Evolutionary conservation across 2,329 filamentous ascomycete species (phyloP).

Genomic region (Grosmannia serpens): DNA sequence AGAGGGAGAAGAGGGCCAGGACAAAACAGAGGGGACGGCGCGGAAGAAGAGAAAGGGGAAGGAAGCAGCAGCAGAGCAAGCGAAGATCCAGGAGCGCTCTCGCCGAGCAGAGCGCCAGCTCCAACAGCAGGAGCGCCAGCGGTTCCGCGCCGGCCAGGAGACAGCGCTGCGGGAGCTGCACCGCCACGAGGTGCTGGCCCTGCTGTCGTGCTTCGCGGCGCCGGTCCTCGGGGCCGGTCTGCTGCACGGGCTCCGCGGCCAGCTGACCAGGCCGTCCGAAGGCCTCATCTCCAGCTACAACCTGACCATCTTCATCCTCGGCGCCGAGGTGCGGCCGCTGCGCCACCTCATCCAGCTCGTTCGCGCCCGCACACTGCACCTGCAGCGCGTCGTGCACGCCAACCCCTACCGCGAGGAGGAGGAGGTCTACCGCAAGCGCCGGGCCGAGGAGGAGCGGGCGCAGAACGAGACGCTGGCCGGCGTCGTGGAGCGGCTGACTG

Average conservation of each 20-base stretch:
- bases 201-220: conserved; percentile 67
- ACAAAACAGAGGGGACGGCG: too few relatives aligned
- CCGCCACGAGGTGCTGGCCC: conserved; percentile 60
- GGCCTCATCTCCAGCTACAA: conserved; percentile 88
- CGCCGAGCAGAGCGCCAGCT: neutral
- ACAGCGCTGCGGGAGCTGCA: conserved; percentile 53
- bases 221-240: conserved; percentile 73
- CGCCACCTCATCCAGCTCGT: conserved; percentile 74
- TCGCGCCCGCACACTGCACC: conserved; percentile 64
- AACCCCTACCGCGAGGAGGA: conserved; percentile 29
- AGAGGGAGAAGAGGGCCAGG: conserved; percentile 24
- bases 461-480: conserved; percentile 33
- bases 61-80: neutral
- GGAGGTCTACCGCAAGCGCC: conserved; percentile 9
- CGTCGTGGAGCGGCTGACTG: conserved; percentile 54
- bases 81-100: neutral
- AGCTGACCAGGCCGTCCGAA: conserved; percentile 73
- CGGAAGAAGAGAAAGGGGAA: neutral
- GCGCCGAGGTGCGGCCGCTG: conserved; percentile 73
- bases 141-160: conserved; percentile 11
- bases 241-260: conserved; percentile 67
- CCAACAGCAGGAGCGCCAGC: conserved; percentile 15
- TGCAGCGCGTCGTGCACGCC: conserved; percentile 60
- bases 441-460: conserved; percentile 18
- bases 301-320: conserved; percentile 78